Percentiles rank a stretch among this genome's conserved stretches.
Evolutionary conservation across 108 stramenopile genomes (phyloP).

Genomic region (Nannochloropsis salina): DNA sequence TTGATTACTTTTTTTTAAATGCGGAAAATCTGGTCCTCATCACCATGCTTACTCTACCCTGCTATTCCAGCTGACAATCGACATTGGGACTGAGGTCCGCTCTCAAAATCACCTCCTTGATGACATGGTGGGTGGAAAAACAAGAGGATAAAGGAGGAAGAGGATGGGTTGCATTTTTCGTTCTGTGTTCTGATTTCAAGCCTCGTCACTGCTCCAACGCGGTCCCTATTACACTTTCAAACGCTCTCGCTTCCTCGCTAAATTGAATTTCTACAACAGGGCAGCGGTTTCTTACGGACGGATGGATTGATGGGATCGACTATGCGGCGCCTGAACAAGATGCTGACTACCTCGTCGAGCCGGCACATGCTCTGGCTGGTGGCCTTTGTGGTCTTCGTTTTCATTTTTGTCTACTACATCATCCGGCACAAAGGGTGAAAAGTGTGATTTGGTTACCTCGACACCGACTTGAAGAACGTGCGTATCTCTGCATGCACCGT

Average conservation of each 20-base stretch:
- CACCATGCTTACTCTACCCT: not conserved
- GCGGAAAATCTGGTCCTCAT: too few relatives aligned
- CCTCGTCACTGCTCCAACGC: too few relatives aligned
- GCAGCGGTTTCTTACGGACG: not conserved
- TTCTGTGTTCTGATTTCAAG: too few relatives aligned
- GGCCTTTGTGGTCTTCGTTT: not conserved
- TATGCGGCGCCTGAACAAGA: not conserved
- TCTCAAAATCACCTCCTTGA: slow-evolving; percentile 1
- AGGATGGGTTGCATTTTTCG: too few relatives aligned
- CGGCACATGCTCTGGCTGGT: slow-evolving; percentile 17
- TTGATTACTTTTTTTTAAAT: too few relatives aligned
- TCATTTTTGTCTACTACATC: slow-evolving; percentile 16
- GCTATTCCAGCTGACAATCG: not conserved
- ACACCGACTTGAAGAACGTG: too few relatives aligned
- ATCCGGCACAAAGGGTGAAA: slow-evolving; percentile 12
- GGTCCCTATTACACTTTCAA: too few relatives aligned
- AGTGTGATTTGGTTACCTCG: too few relatives aligned
- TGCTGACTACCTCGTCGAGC: not conserved
- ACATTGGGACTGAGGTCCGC: not conserved
- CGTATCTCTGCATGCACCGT: too few relatives aligned
- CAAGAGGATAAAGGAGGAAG: not conserved
- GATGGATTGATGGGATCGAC: slow-evolving; percentile 13
- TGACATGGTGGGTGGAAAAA: not conserved
- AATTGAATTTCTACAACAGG: not conserved
- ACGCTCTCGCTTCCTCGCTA: too few relatives aligned